Conservation (phyloP, 305 asterid genomes). For the Solanum hybrid region DNA sequence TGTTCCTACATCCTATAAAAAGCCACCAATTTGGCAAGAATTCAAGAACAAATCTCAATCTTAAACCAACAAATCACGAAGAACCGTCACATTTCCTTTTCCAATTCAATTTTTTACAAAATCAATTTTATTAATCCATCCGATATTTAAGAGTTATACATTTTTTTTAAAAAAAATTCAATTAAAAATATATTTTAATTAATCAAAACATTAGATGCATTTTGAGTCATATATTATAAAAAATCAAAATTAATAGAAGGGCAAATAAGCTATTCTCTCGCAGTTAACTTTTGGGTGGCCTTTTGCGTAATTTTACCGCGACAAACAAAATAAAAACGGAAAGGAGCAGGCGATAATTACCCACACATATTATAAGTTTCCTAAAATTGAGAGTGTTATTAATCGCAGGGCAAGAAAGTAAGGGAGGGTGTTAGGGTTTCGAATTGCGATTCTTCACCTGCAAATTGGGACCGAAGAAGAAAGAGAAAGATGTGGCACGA, state of each 20-base stretch:
- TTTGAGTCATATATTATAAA: background rate
- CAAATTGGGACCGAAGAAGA: background rate
- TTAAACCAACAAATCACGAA: background rate
- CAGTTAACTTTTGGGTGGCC: background rate
- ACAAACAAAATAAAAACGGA: background rate
- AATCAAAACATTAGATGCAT: background rate
- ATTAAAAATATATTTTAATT: background rate
- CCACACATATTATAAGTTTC: background rate
- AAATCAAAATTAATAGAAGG: background rate
- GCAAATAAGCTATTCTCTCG: background rate
- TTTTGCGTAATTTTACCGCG: background rate
- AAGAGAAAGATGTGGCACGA: conserved; percentile 78
- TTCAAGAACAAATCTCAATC: background rate
- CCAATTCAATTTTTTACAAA: background rate
- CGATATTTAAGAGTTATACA: background rate
- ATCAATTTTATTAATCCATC: background rate
- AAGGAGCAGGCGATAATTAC: background rate
- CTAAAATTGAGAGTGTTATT: background rate
- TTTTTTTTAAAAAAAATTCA: too few species aligned
- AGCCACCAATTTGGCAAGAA: background rate
- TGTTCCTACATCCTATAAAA: background rate
- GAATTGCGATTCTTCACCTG: background rate
- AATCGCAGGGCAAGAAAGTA: background rate
- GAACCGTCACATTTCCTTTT: background rate
- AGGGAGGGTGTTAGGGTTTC: conserved; percentile 13